phyloP scores from a whole-genome alignment of 2,329 filamentous ascomycete species.

The Aspergillus arachidicola region DNA sequence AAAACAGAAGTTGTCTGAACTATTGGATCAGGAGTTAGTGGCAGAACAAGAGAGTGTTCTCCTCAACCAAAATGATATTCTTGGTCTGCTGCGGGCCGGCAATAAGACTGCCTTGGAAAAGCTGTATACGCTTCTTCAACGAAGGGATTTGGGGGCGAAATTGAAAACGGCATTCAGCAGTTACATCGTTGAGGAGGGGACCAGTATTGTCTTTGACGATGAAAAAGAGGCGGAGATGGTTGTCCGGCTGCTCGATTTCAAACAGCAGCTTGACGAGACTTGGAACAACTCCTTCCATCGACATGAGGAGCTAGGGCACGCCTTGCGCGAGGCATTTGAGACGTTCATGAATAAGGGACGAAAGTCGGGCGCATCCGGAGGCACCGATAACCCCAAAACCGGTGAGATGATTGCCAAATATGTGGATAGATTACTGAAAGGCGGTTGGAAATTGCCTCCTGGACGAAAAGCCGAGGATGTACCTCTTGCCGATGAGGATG shows the following conservation, averaged over 20 bases:
- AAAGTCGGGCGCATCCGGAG: conserved; percentile 70
- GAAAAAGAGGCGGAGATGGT: conserved; percentile 84
- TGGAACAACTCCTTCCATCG: conserved; percentile 75
- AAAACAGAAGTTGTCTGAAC: conserved; percentile 71
- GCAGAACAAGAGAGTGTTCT: conserved; percentile 67
- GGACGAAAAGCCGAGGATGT: conserved; percentile 51
- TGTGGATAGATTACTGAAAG: conserved; percentile 83
- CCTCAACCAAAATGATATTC: conserved; percentile 67
- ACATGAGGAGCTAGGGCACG: conserved; percentile 75
- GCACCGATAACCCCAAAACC: conserved; percentile 85
- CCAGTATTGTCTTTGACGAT: conserved; percentile 77
- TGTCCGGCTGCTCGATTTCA: conserved; percentile 75
- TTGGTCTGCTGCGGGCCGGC: conserved; percentile 71
- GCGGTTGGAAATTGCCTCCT: conserved; percentile 74
- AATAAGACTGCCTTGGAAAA: conserved; percentile 71
- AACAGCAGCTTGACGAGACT: conserved; percentile 75
- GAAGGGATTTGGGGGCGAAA: conserved; percentile 69
- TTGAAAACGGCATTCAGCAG: conserved; percentile 73
- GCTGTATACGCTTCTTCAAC: conserved; percentile 75
- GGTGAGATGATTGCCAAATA: conserved; percentile 99
- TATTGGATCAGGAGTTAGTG: conserved; percentile 74
- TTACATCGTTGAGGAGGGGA: conserved; percentile 77
- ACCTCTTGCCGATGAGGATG: conserved; percentile 81
- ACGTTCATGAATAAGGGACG: conserved; percentile 88
- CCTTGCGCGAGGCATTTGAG: conserved; percentile 81